Evolutionary conservation across 805 yeast species (phyloP), one percentile per base, ranked within the genome.

Genomic region (Ogataea parapolymorpha): DNA sequence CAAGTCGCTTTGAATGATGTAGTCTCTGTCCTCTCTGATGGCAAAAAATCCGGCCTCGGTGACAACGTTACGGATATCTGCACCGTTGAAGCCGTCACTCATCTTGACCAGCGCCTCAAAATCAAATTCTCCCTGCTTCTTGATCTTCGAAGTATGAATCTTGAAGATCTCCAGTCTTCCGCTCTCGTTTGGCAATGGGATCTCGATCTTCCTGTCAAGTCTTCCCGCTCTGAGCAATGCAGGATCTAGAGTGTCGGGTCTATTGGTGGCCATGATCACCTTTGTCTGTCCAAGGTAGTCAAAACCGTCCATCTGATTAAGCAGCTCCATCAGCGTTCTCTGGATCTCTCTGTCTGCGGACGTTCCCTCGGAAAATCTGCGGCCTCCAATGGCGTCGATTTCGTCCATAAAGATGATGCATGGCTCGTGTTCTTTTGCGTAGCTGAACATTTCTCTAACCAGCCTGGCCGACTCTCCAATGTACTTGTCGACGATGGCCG

Each of bases 21-120:
- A 88, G 63, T 91, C 97, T 58, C 99, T 81, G 62, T 93, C 99
- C 59, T 93, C 97, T 68, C 99, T 80, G 55, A 93, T 93, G 39
- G 99, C 98, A 55, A 90, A 88, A 69, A 93, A 93, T 2, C 99
- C 99, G 20, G 97, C 96, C 70, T 91, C 99, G n/a, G 99, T 91
- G 25, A 90, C 77, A 45, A 93, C 96, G 62, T 91, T 91, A 65
- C 99, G 81, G 55, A 91, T 83, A 74, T 91, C 99, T 5, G 98
- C 98, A 71, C 99, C 99, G 66, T 91, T 91, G 69, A 93, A 93
- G 2, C 98, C 98, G 67, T 91, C 99, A 65, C 95, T 85, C 98
- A 93, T 93, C 70, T 93, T 93, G 28, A 91, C 98, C 26, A 88
- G 85, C 12, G 96, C 95, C 68, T 93, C 98, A 56, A 87, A 89